Evolutionary conservation across 768 basidiomycete genomes (phyloP), one percentile per base, ranked within the genome.

Genomic region (Boletus pseudo-olivaceus): DNA sequence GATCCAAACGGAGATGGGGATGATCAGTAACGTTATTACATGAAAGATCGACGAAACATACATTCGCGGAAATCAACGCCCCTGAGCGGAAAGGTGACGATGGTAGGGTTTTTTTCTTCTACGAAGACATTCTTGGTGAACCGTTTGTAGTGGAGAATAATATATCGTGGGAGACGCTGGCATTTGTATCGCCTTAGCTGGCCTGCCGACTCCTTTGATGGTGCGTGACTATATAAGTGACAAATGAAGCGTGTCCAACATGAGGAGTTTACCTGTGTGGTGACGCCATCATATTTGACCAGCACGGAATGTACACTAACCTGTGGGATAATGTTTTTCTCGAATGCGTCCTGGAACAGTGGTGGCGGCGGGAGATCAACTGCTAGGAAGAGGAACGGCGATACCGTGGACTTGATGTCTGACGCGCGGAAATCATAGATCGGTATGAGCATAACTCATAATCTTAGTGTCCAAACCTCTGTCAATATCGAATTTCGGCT

Each of bases 291-390:
- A 72, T 94, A 99, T 72, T 99, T 99, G 19, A 88, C 81, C 23
- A 98, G 78, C 29, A 98, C 87, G 11, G 87, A 85, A 54, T 93
- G 84, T 53, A 99, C 85, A 43, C 88, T 88, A 56, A 97, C 92
- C 79, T 99, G 97, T 32, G 97, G 97, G 59, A 98, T 97, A 69
- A 99, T 98, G 70, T 98, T 98, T 75, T 97, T 97, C 76, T 97
- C 94, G 43, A 96, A 82, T 5, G 90, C 75, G 67, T 98, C 95
- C 73, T 98, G 96, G 73, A 98, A 99, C 37, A 99, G 75, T 15
- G 96, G 97, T n/a, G 94, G 94, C 1, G 97, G 90, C 17, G 97
- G 97, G 26, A 98, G 81, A 74, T 99, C 97, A 29, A 98, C 84
- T 2, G 96, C 91, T 38, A 99, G 82, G 75, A 96, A 97, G 54